phyloP scores from a whole-genome alignment of 495 filamentous ascomycete genomes.

The Cercophora newfieldiana region DNA sequence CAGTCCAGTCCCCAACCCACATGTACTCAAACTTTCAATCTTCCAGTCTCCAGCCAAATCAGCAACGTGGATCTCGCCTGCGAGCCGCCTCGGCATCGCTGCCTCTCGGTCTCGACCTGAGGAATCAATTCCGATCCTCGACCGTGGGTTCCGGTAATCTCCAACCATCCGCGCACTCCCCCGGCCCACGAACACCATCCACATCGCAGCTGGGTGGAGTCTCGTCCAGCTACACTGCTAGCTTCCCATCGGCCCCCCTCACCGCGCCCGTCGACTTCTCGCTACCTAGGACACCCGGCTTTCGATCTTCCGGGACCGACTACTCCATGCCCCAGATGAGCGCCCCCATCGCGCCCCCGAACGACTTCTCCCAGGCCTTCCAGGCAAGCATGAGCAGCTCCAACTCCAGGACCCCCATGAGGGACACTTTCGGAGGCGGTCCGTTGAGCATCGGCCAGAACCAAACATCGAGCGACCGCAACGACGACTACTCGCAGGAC shows the following conservation, averaged over 20 bases:
- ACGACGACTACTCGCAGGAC: constrained; percentile 44
- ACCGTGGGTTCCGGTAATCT: constrained; percentile 38
- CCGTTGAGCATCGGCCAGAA: constrained; percentile 35
- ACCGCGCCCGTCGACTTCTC: constrained; percentile 56
- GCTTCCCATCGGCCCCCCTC: constrained; percentile 55
- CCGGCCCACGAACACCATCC: constrained; percentile 38
- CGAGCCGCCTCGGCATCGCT: constrained; percentile 50
- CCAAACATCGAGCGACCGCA: constrained; percentile 36
- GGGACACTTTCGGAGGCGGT: constrained; percentile 47
- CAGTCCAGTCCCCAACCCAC: constrained; percentile 49
- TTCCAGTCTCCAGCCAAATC: constrained; percentile 42
- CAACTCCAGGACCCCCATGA: constrained; percentile 46
- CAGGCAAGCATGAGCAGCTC: constrained; percentile 45
- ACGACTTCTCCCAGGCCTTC: constrained; percentile 53
- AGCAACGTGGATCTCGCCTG: constrained; percentile 46
- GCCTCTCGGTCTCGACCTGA: constrained; percentile 46
- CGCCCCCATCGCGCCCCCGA: constrained; percentile 54
- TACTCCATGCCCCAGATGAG: constrained; percentile 58
- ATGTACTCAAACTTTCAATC: constrained; percentile 45
- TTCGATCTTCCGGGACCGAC: constrained; percentile 43
- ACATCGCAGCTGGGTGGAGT: constrained; percentile 41
- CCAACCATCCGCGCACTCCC: constrained; percentile 42
- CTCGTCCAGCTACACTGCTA: constrained; percentile 48
- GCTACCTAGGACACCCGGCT: constrained; percentile 48
- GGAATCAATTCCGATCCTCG: constrained; percentile 50